These are phyloP conservation scores for Pichia gijzeniarum DNA, from an alignment of 805 yeast species.

Conservation along the genomic window DNA sequence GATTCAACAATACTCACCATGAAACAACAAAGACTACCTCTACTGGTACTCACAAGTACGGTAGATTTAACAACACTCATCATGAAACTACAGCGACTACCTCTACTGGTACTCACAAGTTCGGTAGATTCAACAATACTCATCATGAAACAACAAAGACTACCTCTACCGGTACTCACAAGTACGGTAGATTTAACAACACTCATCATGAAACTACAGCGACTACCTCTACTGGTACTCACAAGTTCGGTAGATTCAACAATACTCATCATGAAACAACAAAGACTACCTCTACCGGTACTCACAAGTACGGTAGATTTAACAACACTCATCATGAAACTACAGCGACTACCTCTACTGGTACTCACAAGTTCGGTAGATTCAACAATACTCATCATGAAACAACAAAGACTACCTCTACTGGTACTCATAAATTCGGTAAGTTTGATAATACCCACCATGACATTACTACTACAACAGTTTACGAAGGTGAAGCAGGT, in stretches of 20 bases:
- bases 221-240: slow-evolving; percentile 40
- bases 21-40: slow-evolving; percentile 28
- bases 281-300: slow-evolving; percentile 35
- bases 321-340: slow-evolving; percentile 44
- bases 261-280: slow-evolving; percentile 36
- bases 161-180: slow-evolving; percentile 42
- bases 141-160: slow-evolving; percentile 24
- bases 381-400: slow-evolving; percentile 40
- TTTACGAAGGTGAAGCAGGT: slow-evolving; percentile 29
- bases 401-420: slow-evolving; percentile 24
- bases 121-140: slow-evolving; percentile 48
- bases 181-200: slow-evolving; percentile 49
- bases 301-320: slow-evolving; percentile 45
- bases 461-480: slow-evolving; percentile 25
- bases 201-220: slow-evolving; percentile 36
- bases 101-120: slow-evolving; percentile 36
- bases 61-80: slow-evolving; percentile 46
- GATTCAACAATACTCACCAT: slow-evolving; percentile 49
- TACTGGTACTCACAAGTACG: slow-evolving; percentile 48
- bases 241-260: slow-evolving; percentile 50
- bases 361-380: slow-evolving; percentile 51
- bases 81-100: slow-evolving; percentile 24
- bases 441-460: slow-evolving; percentile 44
- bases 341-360: slow-evolving; percentile 32
- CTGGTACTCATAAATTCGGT: slow-evolving; percentile 41